These are phyloP conservation scores for Atkinsonella hypoxylon DNA, from an alignment of 2,329 filamentous ascomycete genomes.

Conservation along the genomic window DNA sequence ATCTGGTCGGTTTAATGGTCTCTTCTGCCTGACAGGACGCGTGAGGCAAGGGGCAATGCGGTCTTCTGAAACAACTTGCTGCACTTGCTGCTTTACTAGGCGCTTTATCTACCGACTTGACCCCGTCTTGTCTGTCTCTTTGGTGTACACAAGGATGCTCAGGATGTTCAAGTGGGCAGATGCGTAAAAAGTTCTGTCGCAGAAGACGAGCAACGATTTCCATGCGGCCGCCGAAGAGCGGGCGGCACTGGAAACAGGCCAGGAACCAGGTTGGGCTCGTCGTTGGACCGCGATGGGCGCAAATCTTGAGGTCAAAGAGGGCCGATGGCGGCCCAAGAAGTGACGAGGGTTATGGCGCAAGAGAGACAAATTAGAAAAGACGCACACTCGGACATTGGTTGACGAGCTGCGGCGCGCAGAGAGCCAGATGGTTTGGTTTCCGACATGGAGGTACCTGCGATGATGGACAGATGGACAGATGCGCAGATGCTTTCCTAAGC, in stretches of 20 bases:
- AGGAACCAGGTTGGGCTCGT: neutral
- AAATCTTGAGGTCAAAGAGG: neutral
- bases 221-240: neutral
- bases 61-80: neutral
- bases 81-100: neutral
- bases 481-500: no score
- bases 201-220: neutral
- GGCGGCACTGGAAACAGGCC: neutral
- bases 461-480: neutral
- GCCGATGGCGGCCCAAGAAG: neutral
- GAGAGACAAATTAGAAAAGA: neutral
- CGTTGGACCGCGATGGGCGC: constrained; percentile 2
- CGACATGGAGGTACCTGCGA: neutral
- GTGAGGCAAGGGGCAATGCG: neutral
- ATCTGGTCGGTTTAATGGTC: neutral
- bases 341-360: constrained; percentile 1
- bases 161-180: neutral
- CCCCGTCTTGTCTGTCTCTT: neutral
- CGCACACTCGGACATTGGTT: neutral
- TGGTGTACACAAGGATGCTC: neutral
- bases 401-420: neutral
- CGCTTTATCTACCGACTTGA: neutral
- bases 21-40: neutral
- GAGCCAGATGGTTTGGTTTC: neutral
- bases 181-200: neutral